Percentiles rank a stretch among this genome's conserved stretches.
Conservation (phyloP, 176 grass and related monocot genomes). For the Thinopyrum elongatum region DNA sequence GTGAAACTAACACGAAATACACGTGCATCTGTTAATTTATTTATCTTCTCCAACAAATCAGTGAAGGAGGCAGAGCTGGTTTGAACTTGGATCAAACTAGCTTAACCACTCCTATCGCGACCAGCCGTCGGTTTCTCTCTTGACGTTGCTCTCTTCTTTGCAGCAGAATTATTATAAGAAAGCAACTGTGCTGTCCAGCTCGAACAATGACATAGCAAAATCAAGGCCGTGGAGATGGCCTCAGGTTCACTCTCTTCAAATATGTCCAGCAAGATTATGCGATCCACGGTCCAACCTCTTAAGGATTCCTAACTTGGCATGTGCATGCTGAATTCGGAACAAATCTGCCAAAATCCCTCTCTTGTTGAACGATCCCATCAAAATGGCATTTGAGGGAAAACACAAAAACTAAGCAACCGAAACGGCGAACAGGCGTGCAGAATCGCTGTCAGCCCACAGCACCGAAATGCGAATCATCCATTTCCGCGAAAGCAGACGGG, state of each 20-base stretch:
- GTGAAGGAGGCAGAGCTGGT: not conserved
- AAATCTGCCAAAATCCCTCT: not conserved
- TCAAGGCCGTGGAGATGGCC: not conserved
- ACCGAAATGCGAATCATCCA: not conserved
- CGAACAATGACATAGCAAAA: not conserved
- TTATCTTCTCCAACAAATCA: not conserved
- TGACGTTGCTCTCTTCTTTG: not conserved
- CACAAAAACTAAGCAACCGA: not conserved
- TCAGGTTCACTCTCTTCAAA: not conserved
- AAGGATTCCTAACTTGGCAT: not conserved
- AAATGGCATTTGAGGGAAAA: not conserved
- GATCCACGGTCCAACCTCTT: not conserved
- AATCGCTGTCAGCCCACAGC: not conserved
- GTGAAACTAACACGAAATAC: not conserved
- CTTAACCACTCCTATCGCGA: not conserved
- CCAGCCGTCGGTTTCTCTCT: not conserved
- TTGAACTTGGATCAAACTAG: not conserved
- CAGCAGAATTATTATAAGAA: not conserved
- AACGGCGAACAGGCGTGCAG: not conserved
- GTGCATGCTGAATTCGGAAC: not conserved
- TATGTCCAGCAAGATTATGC: not conserved
- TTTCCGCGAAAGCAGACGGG: not conserved
- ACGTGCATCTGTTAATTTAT: constrained; percentile 1
- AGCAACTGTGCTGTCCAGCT: not conserved
- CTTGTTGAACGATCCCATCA: not conserved